Evolutionary conservation across 352 stramenopile species (phyloP).

Genomic region (Pythium phragmiticola): DNA sequence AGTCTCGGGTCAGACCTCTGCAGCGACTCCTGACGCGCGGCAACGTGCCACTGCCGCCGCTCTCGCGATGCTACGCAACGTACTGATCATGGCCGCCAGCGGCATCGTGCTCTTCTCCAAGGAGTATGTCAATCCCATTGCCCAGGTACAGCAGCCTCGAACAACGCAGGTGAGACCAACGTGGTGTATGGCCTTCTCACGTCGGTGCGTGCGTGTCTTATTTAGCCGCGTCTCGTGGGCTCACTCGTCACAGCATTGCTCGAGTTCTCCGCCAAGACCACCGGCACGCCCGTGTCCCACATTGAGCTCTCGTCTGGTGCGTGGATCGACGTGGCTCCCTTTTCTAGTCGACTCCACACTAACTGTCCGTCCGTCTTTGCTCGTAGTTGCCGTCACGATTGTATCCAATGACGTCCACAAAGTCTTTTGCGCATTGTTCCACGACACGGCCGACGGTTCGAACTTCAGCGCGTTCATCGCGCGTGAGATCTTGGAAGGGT

Average conservation of each 20-base stretch:
- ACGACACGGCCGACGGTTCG: conserved; percentile 77
- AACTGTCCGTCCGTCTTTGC: neutral
- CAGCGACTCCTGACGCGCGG: neutral
- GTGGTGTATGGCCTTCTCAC: neutral
- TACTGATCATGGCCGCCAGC: conserved; percentile 91
- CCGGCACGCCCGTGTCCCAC: conserved; percentile 87
- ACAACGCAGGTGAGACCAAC: neutral
- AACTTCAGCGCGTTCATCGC: conserved; percentile 87
- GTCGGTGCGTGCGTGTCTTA: neutral
- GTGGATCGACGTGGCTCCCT: conserved; percentile 10
- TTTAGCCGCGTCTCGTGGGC: conserved; percentile 82
- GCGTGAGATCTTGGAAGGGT: conserved; percentile 83
- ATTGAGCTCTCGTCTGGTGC: conserved; percentile 85
- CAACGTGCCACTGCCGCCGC: neutral
- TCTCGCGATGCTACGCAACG: conserved; percentile 81
- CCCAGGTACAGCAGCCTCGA: conserved; percentile 46
- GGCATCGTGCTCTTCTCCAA: conserved; percentile 93
- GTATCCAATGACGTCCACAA: conserved; percentile 88
- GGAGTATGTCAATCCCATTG: conserved; percentile 87
- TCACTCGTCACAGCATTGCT: conserved; percentile 91
- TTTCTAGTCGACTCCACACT: neutral
- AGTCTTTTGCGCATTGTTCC: conserved; percentile 91
- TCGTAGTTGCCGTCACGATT: conserved; percentile 85
- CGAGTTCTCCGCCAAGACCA: conserved; percentile 90
- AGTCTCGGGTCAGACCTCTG: neutral